Conservation (phyloP, 768 basidiomycete genomes). For the Phanerodontia chrysosporium region DNA sequence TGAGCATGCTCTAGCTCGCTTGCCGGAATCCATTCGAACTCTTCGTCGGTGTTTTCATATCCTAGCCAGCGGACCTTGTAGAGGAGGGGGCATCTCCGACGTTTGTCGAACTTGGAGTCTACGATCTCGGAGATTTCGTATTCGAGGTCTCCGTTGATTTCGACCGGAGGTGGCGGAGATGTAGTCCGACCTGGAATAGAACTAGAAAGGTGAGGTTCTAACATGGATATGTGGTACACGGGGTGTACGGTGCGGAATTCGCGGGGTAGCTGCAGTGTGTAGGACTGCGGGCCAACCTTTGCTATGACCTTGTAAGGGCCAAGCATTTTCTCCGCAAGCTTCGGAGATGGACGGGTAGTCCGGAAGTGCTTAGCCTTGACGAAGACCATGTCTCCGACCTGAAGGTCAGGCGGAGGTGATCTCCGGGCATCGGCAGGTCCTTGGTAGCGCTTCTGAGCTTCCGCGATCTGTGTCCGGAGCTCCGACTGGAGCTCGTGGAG, state of each 20-base stretch:
- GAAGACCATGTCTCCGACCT: background rate
- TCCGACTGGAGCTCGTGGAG: background rate
- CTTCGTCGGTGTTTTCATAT: no score
- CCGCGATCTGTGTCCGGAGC: background rate
- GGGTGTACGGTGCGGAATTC: background rate
- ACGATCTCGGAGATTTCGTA: no score
- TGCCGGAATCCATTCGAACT: no score
- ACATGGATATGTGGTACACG: background rate
- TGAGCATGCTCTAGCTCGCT: no score
- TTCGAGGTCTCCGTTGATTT: no score
- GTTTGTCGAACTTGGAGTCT: no score
- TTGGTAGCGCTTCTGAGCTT: background rate
- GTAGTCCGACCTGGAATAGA: no score
- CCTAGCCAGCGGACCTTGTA: no score
- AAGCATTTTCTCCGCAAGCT: background rate
- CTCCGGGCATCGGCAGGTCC: background rate
- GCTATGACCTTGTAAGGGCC: slow-evolving; percentile 15
- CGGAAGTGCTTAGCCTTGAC: background rate
- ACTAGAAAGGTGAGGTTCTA: no score
- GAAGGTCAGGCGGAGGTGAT: background rate
- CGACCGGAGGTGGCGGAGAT: no score
- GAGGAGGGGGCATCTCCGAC: no score
- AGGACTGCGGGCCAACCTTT: slow-evolving; percentile 10
- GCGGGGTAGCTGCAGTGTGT: slow-evolving; percentile 10
- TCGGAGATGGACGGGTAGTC: background rate